Conservation (phyloP, 2,329 filamentous ascomycete genomes). For the Arthrobotrys pseudoclavata region DNA sequence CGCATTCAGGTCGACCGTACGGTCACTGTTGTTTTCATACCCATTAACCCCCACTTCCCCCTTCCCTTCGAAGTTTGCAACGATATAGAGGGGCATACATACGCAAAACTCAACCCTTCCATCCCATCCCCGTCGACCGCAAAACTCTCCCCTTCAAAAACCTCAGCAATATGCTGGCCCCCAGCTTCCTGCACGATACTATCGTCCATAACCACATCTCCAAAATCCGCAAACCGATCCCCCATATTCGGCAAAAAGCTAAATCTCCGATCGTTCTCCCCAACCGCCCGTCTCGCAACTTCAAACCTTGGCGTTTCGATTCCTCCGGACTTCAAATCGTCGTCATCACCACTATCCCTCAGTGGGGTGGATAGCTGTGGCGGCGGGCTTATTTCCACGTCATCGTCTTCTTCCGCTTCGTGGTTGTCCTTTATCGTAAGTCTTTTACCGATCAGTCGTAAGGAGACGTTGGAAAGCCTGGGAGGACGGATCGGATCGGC, state of each 20-base stretch:
- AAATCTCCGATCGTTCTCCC: slow-evolving; percentile 44
- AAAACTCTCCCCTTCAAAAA: slow-evolving; percentile 42
- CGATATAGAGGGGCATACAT: not conserved
- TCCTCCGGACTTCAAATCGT: slow-evolving; percentile 27
- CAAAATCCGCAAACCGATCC: slow-evolving; percentile 50
- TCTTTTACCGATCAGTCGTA: slow-evolving; percentile 48
- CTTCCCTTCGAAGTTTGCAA: not conserved
- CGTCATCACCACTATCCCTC: slow-evolving; percentile 32
- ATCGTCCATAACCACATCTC: slow-evolving; percentile 41
- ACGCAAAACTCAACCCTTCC: slow-evolving; percentile 57
- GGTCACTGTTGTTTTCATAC: slow-evolving; percentile 20
- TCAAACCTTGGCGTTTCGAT: slow-evolving; percentile 40
- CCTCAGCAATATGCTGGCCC: slow-evolving; percentile 1
- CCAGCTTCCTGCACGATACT: slow-evolving; percentile 39
- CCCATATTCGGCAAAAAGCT: slow-evolving; percentile 50
- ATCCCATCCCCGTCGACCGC: slow-evolving; percentile 28
- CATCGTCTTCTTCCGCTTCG: slow-evolving; percentile 41
- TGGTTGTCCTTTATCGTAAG: slow-evolving; percentile 41
- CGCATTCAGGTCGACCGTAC: slow-evolving; percentile 25
- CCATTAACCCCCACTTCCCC: not conserved
- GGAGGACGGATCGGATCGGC: slow-evolving; percentile 23
- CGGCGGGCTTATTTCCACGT: slow-evolving; percentile 50
- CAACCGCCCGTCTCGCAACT: slow-evolving; percentile 43
- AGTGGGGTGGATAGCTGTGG: slow-evolving; percentile 44
- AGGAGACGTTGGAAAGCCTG: slow-evolving; percentile 27